Conservation (phyloP, 257 asterid species). For the Prunella vulgaris region DNA sequence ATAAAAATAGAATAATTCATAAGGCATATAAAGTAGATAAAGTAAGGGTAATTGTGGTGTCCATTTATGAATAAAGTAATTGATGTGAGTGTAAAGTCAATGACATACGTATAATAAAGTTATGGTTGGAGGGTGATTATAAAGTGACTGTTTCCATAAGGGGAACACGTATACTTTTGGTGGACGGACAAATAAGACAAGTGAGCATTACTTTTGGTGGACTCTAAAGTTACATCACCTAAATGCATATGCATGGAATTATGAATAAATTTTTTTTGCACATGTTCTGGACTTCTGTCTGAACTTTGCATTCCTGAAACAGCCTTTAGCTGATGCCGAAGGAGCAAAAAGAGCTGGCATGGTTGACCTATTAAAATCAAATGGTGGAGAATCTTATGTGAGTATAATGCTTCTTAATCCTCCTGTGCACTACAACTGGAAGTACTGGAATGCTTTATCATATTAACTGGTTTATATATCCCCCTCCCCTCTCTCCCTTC, state of each 20-base stretch:
- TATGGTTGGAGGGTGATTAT: neutral
- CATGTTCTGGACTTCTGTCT: conserved; percentile 11
- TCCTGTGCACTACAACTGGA: neutral
- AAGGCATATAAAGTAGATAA: no score
- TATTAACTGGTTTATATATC: neutral
- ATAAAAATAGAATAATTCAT: no score
- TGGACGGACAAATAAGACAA: no score
- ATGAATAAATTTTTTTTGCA: neutral
- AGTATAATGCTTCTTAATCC: conserved; percentile 32
- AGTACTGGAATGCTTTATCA: neutral
- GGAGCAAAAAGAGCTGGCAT: conserved; percentile 70
- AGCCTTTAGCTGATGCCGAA: conserved; percentile 99
- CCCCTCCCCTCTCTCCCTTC: neutral
- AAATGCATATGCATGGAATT: neutral
- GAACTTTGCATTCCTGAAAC: conserved; percentile 28
- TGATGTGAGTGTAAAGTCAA: no score
- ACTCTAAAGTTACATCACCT: neutral
- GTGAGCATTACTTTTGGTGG: no score
- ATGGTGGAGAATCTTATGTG: conserved; percentile 92
- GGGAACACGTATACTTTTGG: no score
- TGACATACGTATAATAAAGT: no score
- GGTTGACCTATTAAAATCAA: conserved; percentile 69
- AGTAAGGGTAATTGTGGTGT: no score
- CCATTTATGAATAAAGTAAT: no score
- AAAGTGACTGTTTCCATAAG: no score